Base-by-base conservation (phyloP, 1,284 basidiomycete genomes). In the Meripilus lineatus region DNA sequence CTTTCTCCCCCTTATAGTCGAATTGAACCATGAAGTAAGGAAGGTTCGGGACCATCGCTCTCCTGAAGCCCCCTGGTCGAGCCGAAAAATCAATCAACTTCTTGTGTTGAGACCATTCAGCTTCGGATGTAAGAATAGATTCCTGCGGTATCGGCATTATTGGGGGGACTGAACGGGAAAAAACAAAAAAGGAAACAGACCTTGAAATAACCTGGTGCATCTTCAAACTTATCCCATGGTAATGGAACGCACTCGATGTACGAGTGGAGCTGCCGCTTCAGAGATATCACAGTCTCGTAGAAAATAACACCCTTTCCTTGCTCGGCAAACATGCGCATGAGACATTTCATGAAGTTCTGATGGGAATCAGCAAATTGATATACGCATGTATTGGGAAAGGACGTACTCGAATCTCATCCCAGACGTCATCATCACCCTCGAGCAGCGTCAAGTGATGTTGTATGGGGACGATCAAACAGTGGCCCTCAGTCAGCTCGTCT, bases 11-110 rank as follows among this genome's bases (percentile, higher is more conserved):
- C 58, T 93, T 94, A 68, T 99, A 79, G 66, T 99, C 96, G 67
- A 94, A 99, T 57, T 93, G 89, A 1, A 99, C 89, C 86, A 94
- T 94, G 61, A 99, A 99, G 68, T 99, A 99, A 0, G 96, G 96
- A 34, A 99, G 67, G 56, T 97, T 93, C 2, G 94, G 84, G 4
- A 99, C 95, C 83, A 99, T 89, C 28, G 89, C 82, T 1, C 93
- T 77, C 37, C 93, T 72, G 70, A 96, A 96, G 3, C 92, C 92
- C 18, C 92, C 92, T 1, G 91, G 89, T 2, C 93, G 77, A 6
- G 79, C 67, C 2, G 87, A 81, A 61, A 99, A 99, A 59, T 95
- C 88, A 51, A 99, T 97, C 39, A 98, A 70, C 62, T 98, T 97
- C 61, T 89, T 90, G 68, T 99, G 93, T 59, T 96, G 92, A 8